These are phyloP conservation scores for Penicillium vulpinum DNA, from an alignment of 2,329 filamentous ascomycete genomes.

Conservation along the genomic window DNA sequence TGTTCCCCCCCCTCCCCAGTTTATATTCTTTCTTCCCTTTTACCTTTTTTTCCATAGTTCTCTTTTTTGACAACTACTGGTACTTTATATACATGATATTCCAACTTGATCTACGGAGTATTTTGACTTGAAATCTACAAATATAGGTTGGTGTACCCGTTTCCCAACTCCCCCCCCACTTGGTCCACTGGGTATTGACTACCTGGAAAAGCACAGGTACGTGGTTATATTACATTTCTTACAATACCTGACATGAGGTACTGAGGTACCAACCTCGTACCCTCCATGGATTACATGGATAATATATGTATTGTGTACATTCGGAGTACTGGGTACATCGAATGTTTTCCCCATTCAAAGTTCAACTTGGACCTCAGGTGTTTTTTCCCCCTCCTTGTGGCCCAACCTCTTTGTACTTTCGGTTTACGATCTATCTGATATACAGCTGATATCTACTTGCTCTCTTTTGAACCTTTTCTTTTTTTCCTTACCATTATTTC, in stretches of 20 bases:
- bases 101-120: too few species aligned
- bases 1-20: background rate
- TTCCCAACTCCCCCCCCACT: background rate
- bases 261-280: background rate
- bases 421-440: slow-evolving; percentile 24
- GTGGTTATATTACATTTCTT: background rate
- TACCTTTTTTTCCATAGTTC: background rate
- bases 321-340: background rate
- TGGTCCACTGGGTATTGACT: background rate
- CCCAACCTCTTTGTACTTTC: slow-evolving; percentile 13
- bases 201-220: background rate
- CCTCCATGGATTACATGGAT: too few species aligned
- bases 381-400: slow-evolving; percentile 10
- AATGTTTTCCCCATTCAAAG: background rate
- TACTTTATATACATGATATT: background rate
- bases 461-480: background rate
- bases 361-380: slow-evolving; percentile 5
- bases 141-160: background rate
- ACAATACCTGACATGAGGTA: background rate
- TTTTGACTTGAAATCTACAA: background rate
- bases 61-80: background rate
- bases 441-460: slow-evolving; percentile 13
- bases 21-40: background rate
- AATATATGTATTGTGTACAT: background rate
- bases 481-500: slow-evolving; percentile 4